A percentile compares a stretch with the other conserved stretches of the same genome.
Conservation (phyloP, 768 basidiomycete species). For the Rhodocollybia butyracea region DNA sequence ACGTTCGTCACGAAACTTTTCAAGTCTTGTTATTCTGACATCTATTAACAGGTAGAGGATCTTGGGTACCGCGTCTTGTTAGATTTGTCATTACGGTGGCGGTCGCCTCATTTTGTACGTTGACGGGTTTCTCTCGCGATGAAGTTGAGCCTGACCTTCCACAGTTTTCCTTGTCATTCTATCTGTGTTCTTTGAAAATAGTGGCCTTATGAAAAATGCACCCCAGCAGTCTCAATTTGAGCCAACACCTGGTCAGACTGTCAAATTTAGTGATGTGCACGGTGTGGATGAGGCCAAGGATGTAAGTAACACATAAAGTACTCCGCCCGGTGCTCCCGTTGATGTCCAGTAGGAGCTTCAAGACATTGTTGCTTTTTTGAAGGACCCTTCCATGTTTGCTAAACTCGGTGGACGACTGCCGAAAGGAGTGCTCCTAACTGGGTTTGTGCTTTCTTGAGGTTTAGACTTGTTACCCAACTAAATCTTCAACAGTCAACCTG, state of each 20-base stretch:
- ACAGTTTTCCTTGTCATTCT: constrained; percentile 81
- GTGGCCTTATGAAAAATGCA: constrained; percentile 88
- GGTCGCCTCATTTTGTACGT: constrained; percentile 67
- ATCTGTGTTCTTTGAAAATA: constrained; percentile 89
- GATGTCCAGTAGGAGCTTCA: constrained; percentile 65
- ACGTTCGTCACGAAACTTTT: constrained; percentile 44
- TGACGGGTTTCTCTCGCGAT: background rate
- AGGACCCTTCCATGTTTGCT: constrained; percentile 88
- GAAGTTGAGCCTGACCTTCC: background rate
- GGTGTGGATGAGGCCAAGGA: constrained; percentile 97
- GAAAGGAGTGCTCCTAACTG: constrained; percentile 90
- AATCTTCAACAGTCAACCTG: constrained; percentile 52
- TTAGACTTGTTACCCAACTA: background rate
- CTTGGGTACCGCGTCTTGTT: constrained; percentile 60
- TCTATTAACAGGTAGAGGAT: constrained; percentile 54
- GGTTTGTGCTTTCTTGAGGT: constrained; percentile 31
- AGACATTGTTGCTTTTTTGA: constrained; percentile 94
- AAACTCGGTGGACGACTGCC: constrained; percentile 91
- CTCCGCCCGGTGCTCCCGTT: background rate
- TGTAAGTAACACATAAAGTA: constrained; percentile 34
- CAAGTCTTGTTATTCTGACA: background rate
- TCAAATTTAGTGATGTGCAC: constrained; percentile 94
- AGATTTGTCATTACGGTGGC: constrained; percentile 56
- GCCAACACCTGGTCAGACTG: constrained; percentile 71
- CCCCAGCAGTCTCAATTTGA: constrained; percentile 81